Evolutionary conservation across 2,329 filamentous ascomycete genomes (phyloP).

Genomic region (Stemphylium lycopersici): DNA sequence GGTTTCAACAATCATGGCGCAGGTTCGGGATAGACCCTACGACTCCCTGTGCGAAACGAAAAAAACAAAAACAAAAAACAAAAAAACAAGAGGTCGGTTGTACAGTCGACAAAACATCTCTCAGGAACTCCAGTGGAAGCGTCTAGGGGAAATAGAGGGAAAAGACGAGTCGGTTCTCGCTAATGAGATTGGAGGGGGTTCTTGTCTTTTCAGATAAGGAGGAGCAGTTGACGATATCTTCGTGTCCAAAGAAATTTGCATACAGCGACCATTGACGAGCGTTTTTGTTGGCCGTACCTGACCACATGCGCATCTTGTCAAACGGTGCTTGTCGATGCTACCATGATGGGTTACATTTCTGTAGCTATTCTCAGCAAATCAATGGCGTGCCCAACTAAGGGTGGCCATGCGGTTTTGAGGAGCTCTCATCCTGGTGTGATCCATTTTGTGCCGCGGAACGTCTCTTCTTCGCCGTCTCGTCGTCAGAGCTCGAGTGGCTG

Average conservation of each 20-base stretch:
- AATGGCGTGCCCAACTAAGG: slow-evolving; percentile 24
- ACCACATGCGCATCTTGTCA: neutral
- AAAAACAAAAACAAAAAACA: no score
- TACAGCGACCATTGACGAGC: neutral
- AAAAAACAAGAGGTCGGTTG: no score
- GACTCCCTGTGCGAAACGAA: no score
- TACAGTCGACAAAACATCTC: no score
- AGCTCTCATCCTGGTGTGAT: slow-evolving; percentile 19
- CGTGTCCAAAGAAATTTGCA: neutral
- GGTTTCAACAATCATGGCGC: no score
- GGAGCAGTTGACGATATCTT: neutral
- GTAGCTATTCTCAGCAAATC: neutral
- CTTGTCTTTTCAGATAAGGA: neutral
- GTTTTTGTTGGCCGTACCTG: neutral
- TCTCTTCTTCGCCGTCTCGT: slow-evolving; percentile 39
- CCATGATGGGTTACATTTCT: neutral
- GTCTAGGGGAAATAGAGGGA: neutral
- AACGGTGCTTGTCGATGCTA: neutral
- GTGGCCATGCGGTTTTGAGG: slow-evolving; percentile 37
- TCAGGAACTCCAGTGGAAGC: no score
- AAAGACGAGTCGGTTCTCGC: neutral
- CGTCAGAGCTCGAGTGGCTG: slow-evolving; percentile 43
- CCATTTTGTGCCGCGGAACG: slow-evolving; percentile 15
- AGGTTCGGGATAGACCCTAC: no score
- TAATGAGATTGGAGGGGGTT: neutral